Percentiles rank a stretch among this genome's conserved stretches.
Evolutionary conservation across 306 rosid genomes (phyloP).

Genomic region (Medicago truncatula): DNA sequence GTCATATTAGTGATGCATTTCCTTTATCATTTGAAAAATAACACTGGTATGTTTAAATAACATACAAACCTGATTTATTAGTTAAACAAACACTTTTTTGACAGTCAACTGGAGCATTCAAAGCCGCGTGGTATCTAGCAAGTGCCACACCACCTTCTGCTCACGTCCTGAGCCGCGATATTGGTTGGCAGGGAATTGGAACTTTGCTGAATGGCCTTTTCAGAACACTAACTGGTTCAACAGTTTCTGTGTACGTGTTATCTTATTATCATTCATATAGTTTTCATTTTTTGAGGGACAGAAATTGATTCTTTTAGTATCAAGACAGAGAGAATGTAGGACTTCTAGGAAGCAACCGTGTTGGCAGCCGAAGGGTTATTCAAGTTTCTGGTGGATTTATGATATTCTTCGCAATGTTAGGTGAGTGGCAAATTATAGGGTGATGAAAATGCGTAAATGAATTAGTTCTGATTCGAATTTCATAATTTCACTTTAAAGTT

Average conservation of each 20-base stretch:
- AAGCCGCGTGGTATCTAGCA: slow-evolving; percentile 95
- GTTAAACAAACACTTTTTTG: no score
- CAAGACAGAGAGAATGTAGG: slow-evolving; percentile 89
- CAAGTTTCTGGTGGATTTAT: slow-evolving; percentile 97
- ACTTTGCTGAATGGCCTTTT: slow-evolving; percentile 85
- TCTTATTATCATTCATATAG: slow-evolving; percentile 1
- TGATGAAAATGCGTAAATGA: slow-evolving; percentile 1
- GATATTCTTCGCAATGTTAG: slow-evolving; percentile 93
- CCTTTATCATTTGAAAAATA: no score
- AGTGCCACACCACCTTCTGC: slow-evolving; percentile 99
- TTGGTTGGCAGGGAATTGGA: slow-evolving; percentile 98
- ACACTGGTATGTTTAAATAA: no score
- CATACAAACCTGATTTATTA: not conserved
- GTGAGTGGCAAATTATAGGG: slow-evolving; percentile 46
- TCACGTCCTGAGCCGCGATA: slow-evolving; percentile 93
- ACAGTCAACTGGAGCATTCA: slow-evolving; percentile 96
- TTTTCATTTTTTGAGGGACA: slow-evolving; percentile 10
- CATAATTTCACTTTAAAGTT: not conserved
- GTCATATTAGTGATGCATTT: no score
- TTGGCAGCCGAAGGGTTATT: slow-evolving; percentile 92
- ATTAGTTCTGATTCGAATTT: not conserved
- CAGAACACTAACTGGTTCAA: slow-evolving; percentile 83
- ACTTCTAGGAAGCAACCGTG: slow-evolving; percentile 92
- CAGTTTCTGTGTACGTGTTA: slow-evolving; percentile 80
- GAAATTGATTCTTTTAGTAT: slow-evolving; percentile 29